Conservation (phyloP, 768 basidiomycete genomes). For the Megacollybia marginata region DNA sequence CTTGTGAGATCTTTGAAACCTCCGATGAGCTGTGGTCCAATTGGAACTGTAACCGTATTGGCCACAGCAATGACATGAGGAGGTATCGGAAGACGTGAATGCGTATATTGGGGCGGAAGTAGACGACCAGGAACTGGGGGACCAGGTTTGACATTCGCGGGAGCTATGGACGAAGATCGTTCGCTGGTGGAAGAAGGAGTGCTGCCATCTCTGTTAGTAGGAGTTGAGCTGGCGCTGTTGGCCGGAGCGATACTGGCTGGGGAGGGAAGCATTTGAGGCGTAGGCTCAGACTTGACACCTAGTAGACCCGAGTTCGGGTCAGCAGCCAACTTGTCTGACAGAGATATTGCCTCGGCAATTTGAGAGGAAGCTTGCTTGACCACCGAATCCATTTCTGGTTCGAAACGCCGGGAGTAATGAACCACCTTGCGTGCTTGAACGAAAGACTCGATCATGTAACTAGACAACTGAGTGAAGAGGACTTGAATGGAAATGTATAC, state of each 20-base stretch:
- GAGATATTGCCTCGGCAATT: slow-evolving; percentile 32
- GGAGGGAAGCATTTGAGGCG: slow-evolving; percentile 75
- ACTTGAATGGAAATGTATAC: slow-evolving; percentile 19
- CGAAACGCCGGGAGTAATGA: slow-evolving; percentile 31
- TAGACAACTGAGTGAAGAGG: slow-evolving; percentile 29
- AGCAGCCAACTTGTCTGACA: slow-evolving; percentile 21
- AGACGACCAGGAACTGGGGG: slow-evolving; percentile 24
- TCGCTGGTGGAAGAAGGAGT: slow-evolving; percentile 20
- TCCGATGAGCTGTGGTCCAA: slow-evolving; percentile 33
- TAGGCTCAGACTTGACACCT: slow-evolving; percentile 32
- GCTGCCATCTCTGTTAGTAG: slow-evolving; percentile 54
- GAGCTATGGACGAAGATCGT: slow-evolving; percentile 4
- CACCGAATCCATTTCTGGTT: slow-evolving; percentile 30
- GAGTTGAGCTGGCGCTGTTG: slow-evolving; percentile 73
- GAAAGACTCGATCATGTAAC: slow-evolving; percentile 74
- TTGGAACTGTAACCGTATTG: slow-evolving; percentile 33
- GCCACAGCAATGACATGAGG: slow-evolving; percentile 36
- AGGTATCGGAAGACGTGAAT: slow-evolving; percentile 24
- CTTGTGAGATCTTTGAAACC: slow-evolving; percentile 35
- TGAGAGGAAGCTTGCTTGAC: slow-evolving; percentile 26
- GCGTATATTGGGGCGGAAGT: slow-evolving; percentile 5
- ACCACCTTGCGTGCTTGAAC: slow-evolving; percentile 49
- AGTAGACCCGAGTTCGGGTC: slow-evolving; percentile 21
- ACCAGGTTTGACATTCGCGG: slow-evolving; percentile 21
- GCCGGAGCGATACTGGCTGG: slow-evolving; percentile 62